Evolutionary conservation across 768 basidiomycete genomes (phyloP), one percentile per base, ranked within the genome.

Genomic region (Boletales sp.): DNA sequence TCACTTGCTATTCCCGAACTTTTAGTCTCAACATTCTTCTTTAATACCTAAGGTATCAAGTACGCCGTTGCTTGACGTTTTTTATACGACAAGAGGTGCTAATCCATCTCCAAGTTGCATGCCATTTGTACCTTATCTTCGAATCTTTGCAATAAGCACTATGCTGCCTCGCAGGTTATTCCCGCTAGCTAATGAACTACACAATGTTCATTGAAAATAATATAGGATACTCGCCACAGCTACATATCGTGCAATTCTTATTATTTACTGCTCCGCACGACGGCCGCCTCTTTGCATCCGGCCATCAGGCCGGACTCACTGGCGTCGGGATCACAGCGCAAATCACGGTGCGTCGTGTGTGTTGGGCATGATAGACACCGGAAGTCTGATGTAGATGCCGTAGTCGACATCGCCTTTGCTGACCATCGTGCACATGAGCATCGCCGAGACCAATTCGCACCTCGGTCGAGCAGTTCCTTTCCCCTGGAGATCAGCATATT

Each of bases 321-420:
- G 59, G 53, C 11, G 40, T 55, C 6, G 51, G 55, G 5, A 45
- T 58, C n/a, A 60, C 60, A 11, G 42, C 56, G 12, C 60, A 61
- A 32, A 45, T 58, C 32, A 41, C 50, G 40, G 59, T 61, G 39
- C 40, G 56, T 14, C 4, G 24, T 24, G 44, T 24, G 4, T 6
- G 3, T 21, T 24, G 13, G 8, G 12, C 32, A 21, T 14, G 24
- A 3, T 14, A 24, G 17, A n/a, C 5, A 5, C 21, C 31, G 24
- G 6, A 37, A 29, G 46, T 24, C 24, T 48, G 24, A 54, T 17
- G 19, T 7, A 21, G 36, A 21, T 12, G 5, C 1, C 32, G 30
- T 14, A 60, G 60, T 52, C 60, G 11, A 37, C 48, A n/a, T 50
- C 60, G n/a, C 60, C 56, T 6, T 47, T 61, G 15, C 40, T 61